Conservation (phyloP, 2,329 filamentous ascomycete genomes). For the Mycocentrospora acerina region DNA sequence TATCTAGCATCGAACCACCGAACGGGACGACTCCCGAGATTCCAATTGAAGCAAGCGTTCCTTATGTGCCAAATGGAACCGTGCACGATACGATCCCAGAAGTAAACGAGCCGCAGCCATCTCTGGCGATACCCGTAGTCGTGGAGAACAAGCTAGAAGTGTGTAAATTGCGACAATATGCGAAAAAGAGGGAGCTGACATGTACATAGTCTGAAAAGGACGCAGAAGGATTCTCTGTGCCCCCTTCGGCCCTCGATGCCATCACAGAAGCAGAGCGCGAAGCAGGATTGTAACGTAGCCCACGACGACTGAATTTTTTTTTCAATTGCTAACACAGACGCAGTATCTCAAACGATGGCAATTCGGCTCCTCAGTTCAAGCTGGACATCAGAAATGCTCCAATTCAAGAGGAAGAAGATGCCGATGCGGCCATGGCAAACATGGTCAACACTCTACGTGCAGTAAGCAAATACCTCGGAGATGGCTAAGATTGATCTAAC, state of each 20-base stretch:
- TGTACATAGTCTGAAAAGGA: slow-evolving; percentile 57
- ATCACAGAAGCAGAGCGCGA: slow-evolving; percentile 73
- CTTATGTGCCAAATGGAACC: slow-evolving; percentile 33
- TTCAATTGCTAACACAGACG: slow-evolving; percentile 4
- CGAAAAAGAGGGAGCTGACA: slow-evolving; percentile 5
- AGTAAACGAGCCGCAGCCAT: slow-evolving; percentile 39
- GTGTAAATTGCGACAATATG: background rate
- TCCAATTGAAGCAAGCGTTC: slow-evolving; percentile 15
- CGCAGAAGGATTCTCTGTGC: slow-evolving; percentile 75
- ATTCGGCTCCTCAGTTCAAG: slow-evolving; percentile 62
- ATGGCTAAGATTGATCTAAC: no score
- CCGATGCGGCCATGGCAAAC: slow-evolving; percentile 71
- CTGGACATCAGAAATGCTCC: slow-evolving; percentile 78
- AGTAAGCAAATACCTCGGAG: slow-evolving; percentile 37
- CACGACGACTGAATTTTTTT: background rate
- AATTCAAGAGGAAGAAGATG: slow-evolving; percentile 74
- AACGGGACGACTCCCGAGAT: slow-evolving; percentile 36
- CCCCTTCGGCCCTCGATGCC: slow-evolving; percentile 58
- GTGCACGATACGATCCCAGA: slow-evolving; percentile 37
- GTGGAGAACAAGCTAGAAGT: slow-evolving; percentile 33
- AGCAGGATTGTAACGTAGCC: slow-evolving; percentile 42
- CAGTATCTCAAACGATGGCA: slow-evolving; percentile 27
- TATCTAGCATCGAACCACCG: slow-evolving; percentile 26
- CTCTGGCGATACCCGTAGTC: slow-evolving; percentile 24
- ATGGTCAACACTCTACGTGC: slow-evolving; percentile 71